Base-by-base conservation (phyloP, 306 rosid genomes). In the Prunus salicina region DNA sequence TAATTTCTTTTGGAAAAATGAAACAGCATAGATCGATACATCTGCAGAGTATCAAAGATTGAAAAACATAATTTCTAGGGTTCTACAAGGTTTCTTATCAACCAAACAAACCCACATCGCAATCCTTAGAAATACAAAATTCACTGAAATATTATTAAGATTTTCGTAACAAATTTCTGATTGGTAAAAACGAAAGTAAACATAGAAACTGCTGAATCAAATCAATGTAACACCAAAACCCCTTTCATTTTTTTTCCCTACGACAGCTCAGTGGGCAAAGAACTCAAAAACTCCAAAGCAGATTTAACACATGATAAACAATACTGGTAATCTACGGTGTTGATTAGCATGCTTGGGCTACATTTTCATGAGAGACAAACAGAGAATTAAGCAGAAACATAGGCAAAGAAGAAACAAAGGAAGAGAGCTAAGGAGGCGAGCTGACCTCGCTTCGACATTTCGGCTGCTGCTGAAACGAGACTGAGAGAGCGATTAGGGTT, bases 401-500 rank as follows among this genome's bases (percentile, higher is more conserved):
- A 3, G 0, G 12, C 19, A 27, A 3, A 18, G 38, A 9, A 18
- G 32, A 3, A 15, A 38, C 4, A 7, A 12, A 1, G 19, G 28
- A 38, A 5, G 50, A 51, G 10, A 22, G 65, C 16, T 4, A 2
- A 5, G 13, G 19, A 14, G 46, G 41, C 2, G 27, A 5, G 24
- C 88, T 64, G 9, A 90, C 93, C 91, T 81, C 87, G 85, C 91
- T 83, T 93, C 84, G 90, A 89, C 88, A 84, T 88, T 45, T 74
- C 76, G 16, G 52, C 70, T 20, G 69, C 84, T 24, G 86, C 84
- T 32, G 55, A 55, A 52, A 16, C 27, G 47, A 30, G 72, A 76
- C 73, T 43, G 46, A 10, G 25, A 28, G 34, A n/a, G 28, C 1
- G 3, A 0, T 2, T 60, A 69, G 86, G 89, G 79, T 77, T 85